Percentiles rank a stretch among this genome's conserved stretches.
These are phyloP conservation scores for Blastobotrys mokoenaii DNA, from an alignment of 805 yeast species.

Conservation along the genomic window DNA sequence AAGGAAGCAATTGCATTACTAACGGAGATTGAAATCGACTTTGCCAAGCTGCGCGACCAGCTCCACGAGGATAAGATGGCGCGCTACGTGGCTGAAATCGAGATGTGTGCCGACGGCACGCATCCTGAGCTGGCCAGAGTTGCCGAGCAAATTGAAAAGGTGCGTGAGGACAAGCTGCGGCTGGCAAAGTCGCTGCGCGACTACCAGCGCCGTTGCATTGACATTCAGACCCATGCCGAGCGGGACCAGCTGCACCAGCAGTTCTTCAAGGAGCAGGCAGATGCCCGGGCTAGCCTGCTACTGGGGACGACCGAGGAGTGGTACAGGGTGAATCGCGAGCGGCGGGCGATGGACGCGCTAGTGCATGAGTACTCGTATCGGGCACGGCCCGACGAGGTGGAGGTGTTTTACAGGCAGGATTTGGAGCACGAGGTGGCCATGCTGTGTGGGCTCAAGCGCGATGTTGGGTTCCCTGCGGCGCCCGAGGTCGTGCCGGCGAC, in stretches of 20 bases:
- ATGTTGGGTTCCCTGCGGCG: constrained; percentile 76
- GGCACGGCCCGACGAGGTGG: constrained; percentile 35
- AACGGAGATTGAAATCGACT: constrained; percentile 73
- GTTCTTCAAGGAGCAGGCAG: constrained; percentile 58
- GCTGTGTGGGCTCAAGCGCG: constrained; percentile 56
- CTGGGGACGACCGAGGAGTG: constrained; percentile 72
- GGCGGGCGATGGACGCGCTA: constrained; percentile 68
- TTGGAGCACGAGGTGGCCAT: constrained; percentile 61
- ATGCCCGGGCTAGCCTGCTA: constrained; percentile 56
- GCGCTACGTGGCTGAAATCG: constrained; percentile 71
- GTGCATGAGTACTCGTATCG: constrained; percentile 38
- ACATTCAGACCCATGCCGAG: constrained; percentile 69
- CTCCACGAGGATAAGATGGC: constrained; percentile 76
- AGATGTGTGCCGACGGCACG: constrained; percentile 77
- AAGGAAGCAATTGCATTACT: constrained; percentile 62
- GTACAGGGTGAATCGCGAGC: constrained; percentile 86
- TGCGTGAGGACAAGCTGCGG: constrained; percentile 60
- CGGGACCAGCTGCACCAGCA: constrained; percentile 81
- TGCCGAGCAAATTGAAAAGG: constrained; percentile 59
- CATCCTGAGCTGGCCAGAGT: constrained; percentile 83
- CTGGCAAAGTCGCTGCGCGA: constrained; percentile 42
- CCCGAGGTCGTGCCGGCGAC: constrained; percentile 58
- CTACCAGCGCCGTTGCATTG: constrained; percentile 69
- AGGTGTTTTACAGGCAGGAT: constrained; percentile 61
- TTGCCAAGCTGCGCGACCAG: constrained; percentile 78